Base-by-base conservation (phyloP, 768 basidiomycete genomes). In the Pisolithus microcarpus region DNA sequence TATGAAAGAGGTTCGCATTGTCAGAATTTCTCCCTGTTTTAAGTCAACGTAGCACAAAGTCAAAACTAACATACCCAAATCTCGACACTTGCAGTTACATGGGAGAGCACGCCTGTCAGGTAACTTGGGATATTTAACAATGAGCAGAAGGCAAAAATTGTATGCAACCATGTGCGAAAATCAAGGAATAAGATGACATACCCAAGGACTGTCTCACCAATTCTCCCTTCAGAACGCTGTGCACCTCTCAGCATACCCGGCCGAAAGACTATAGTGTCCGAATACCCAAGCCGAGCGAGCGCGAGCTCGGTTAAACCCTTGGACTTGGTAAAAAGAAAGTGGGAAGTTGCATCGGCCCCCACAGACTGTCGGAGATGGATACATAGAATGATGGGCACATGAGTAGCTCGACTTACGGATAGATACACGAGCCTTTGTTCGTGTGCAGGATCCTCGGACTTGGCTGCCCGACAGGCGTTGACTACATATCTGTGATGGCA, bases 261-360 rank as follows among this genome's bases (percentile, higher is more conserved):
- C 18, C 85, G 77, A 63, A 89, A 83, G 43, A 87, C 61, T 52
- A 90, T 79, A 1, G 80, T 80, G 48, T 90, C 86, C 11, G 69
- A 60, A 62, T 90, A 91, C 9, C 85, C 87, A 5, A 90, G 66
- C 4, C 65, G 66, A 0, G 86, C 83, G 18, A 91, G 71, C 0
- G 69, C 84, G 43, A 76, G 69, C 62, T 91, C 90, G 0, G 89
- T 91, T 28, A 81, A 66, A 15, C 85, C 89, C 65, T 90, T 89
- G 58, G 79, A 82, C 74, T 83, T 87, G 51, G 42, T 21, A 52
- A 87, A 87, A 15, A 85, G 64, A 56, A 82, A 73, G 0, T 49
- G 54, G 4, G 83, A 79, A 1, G 65, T 67, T 0, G 78, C 50
- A 58, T 78, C 65, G 21, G 85, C 80, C 10, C 75, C 74, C 0